Evolutionary conservation across 2,329 filamentous ascomycete genomes (phyloP), one percentile per base, ranked within the genome.

Genomic region (Cladosporium phlei): DNA sequence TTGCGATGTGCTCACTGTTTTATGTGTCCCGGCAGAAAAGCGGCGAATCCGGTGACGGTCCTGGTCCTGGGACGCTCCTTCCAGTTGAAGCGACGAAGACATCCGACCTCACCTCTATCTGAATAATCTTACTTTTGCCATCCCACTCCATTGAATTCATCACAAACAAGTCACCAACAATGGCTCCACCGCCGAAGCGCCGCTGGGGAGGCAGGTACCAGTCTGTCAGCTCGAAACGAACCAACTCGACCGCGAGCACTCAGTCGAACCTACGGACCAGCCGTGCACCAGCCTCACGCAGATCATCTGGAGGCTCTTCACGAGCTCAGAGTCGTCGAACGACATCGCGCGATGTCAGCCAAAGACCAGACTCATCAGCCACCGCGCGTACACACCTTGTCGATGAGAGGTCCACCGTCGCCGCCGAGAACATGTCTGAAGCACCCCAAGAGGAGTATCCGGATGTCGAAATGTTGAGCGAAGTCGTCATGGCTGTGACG

Each of bases 401-500:
- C 12, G 40, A 28, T 5, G n/a, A n/a, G n/a, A n/a, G n/a, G n/a
- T 8, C 30, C 8, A 21, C 22, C 6, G 22, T 8, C 16, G 8
- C 10, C 22, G 6, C 30, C 30, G 11, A 29, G n/a, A 21, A 19
- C 5, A n/a, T 16, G 21, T 16, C 40, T 28, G 12, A 20, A 9
- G 30, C 16, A 7, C 16, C 16, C 12, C 21, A 19, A 10, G 30
- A 45, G 3, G 40, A 45, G 11, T 29, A 28, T 14, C 32, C 14
- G 14, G 40, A 45, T 16, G 11, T 42, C 14, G 79, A 83, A 47
- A 61, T 69, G 0, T 60, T 82, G 28, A 77, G 79, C 47, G 86
- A 93, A 60, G 68, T 88, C 20, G 77, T 95, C 48, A 87, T 95
- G 80, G 86, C 88, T 1, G 71, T 95, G 19, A 82, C 94, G 49